phyloP scores from a whole-genome alignment of 75 land plant species.

The Picea sitchensis region DNA sequence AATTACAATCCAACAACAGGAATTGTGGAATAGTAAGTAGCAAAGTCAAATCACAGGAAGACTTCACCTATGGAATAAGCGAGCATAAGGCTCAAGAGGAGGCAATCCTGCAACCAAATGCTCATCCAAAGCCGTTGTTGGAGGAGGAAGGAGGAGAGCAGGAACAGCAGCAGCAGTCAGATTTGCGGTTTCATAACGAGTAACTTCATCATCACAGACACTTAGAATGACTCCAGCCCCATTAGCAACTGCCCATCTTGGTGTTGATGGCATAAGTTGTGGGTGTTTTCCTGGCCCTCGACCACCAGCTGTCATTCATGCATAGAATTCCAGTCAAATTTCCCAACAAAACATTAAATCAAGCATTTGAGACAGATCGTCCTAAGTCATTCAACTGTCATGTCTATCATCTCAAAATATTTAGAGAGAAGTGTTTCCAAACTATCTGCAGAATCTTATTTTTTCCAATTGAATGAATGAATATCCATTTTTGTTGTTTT shows the following conservation, averaged over 20 bases:
- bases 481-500: neutral
- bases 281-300: conserved; percentile 91
- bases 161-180: conserved; percentile 93
- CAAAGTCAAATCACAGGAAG: neutral
- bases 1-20: neutral
- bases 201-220: conserved; percentile 92
- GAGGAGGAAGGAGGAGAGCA: conserved; percentile 89
- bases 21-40: neutral
- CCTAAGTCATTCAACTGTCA: neutral
- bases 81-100: conserved; percentile 88
- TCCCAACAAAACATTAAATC: neutral
- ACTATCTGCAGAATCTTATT: neutral
- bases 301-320: conserved; percentile 39
- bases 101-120: conserved; percentile 94
- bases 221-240: conserved; percentile 94
- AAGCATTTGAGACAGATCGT: neutral
- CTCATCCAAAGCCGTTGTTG: conserved; percentile 82
- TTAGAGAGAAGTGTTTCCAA: neutral
- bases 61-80: conserved; percentile 79
- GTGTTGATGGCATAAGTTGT: conserved; percentile 90
- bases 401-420: neutral
- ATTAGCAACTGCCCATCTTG: conserved; percentile 97
- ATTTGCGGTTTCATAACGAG: conserved; percentile 83
- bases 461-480: neutral
- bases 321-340: neutral